Evolutionary conservation across 73 alveolate species (phyloP), one percentile per base, ranked within the genome.

Genomic region (Paramecium octaurelia): DNA sequence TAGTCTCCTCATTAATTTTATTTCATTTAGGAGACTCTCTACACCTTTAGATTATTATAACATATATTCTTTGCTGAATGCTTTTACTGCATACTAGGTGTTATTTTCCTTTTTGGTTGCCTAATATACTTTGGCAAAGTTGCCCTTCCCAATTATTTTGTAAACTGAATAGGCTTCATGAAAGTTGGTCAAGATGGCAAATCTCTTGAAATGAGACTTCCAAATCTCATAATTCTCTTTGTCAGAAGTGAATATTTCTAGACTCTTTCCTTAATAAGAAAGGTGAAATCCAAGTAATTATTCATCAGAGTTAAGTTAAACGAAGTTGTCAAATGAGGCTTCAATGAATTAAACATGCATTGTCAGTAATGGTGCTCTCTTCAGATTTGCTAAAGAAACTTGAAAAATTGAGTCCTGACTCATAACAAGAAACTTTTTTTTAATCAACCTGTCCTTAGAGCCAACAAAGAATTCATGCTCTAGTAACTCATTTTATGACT

Each of bases 141-240:
- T 86, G 7, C 97, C 97, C 23, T 88, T 86, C 14, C 97, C 97
- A 80, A 94, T 93, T 7, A 83, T 69, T 35, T 94, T 94, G 7
- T 20, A 46, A 7, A 80, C 91, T n/a, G 12, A 16, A 23, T 20
- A 80, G 4, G 70, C 8, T 31, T 43, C 91, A 44, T 80, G 91
- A 48, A 80, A 80, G 24, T 48, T 24, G 21, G 18, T 43, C 8
- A 80, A 42, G 4, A 80, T 2, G 4, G 36, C 29, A 11, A 8
- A 42, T 24, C 27, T 43, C 29, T 11, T 80, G 11, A 80, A 46
- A 38, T 80, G 57, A 21, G 43, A 21, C 16, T 80, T 80, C 91
- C 91, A 80, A 21, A 38, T 24, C 14, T 80, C 91, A 89, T 89
- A 89, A 29, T 21, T 43, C 23, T n/a, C 36, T 40, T 89, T 70